Evolutionary conservation across 768 basidiomycete genomes (phyloP).

Genomic region (Tephrocybe rancida): DNA sequence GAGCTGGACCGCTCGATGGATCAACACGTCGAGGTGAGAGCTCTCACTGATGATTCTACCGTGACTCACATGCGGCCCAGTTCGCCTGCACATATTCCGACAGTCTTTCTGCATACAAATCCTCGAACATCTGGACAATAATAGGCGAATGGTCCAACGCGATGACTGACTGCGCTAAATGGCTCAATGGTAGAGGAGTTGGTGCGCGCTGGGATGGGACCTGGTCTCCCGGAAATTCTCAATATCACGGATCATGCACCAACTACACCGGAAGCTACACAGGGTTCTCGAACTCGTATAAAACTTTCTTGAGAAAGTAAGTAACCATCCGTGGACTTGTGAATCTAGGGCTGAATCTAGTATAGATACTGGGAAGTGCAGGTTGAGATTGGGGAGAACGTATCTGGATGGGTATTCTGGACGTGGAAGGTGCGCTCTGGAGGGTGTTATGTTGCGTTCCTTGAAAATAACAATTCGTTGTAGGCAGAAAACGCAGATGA

Average conservation of each 20-base stretch:
- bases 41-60: no score
- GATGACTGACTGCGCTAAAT: conserved; percentile 72
- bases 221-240: conserved; percentile 38
- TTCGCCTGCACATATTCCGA: conserved; percentile 57
- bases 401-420: conserved; percentile 77
- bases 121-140: conserved; percentile 69
- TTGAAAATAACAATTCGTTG: background rate
- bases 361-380: conserved; percentile 80
- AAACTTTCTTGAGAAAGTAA: conserved; percentile 60
- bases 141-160: conserved; percentile 83
- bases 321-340: conserved; percentile 26
- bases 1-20: conserved; percentile 56
- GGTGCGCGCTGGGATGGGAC: conserved; percentile 74
- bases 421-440: conserved; percentile 66
- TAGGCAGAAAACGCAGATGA: conserved; percentile 71
- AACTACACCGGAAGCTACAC: conserved; percentile 62
- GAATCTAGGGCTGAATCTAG: background rate
- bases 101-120: conserved; percentile 46
- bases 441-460: background rate
- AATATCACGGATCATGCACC: conserved; percentile 60
- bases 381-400: conserved; percentile 69
- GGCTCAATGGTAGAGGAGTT: conserved; percentile 77
- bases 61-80: no score
- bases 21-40: conserved; percentile 56
- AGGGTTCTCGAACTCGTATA: conserved; percentile 65